These are phyloP conservation scores for Massarina eburnea DNA, from an alignment of 2,329 filamentous ascomycete genomes.

Conservation along the genomic window DNA sequence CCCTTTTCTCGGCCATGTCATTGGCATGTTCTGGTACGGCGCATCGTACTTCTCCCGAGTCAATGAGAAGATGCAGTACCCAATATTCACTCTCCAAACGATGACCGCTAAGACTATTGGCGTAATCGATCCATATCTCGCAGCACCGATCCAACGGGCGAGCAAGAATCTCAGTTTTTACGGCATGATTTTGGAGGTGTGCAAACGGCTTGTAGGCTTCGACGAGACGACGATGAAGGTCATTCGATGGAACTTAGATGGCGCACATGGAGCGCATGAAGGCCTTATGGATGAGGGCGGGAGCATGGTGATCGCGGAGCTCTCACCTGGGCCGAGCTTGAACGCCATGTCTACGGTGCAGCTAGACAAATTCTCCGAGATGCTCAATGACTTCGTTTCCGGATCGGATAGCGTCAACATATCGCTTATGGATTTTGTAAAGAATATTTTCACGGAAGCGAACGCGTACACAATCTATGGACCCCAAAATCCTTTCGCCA, in stretches of 20 bases:
- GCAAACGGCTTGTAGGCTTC: conserved; percentile 40
- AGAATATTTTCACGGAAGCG: conserved; percentile 41
- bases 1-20: conserved; percentile 49
- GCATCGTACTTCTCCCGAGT: conserved; percentile 40
- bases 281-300: conserved; percentile 16
- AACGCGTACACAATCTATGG: conserved; percentile 48
- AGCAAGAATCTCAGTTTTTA: conserved; percentile 46
- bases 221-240: conserved; percentile 14
- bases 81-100: conserved; percentile 48
- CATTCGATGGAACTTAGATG: conserved; percentile 27
- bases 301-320: conserved; percentile 9
- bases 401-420: conserved; percentile 34
- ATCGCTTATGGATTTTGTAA: conserved; percentile 15
- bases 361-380: conserved; percentile 32
- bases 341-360: conserved; percentile 34
- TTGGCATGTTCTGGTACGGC: conserved; percentile 42
- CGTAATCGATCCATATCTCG: conserved; percentile 44
- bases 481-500: conserved; percentile 43
- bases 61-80: conserved; percentile 30
- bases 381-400: conserved; percentile 39
- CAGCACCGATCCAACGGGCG: conserved; percentile 42
- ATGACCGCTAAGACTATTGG: conserved; percentile 47
- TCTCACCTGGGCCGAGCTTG: conserved; percentile 16
- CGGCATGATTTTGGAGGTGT: conserved; percentile 45
- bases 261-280: conserved; percentile 16